Percentiles rank a stretch among this genome's conserved stretches.
Evolutionary conservation across 306 rosid genomes (phyloP).

Genomic region (Vigna nakashimae): DNA sequence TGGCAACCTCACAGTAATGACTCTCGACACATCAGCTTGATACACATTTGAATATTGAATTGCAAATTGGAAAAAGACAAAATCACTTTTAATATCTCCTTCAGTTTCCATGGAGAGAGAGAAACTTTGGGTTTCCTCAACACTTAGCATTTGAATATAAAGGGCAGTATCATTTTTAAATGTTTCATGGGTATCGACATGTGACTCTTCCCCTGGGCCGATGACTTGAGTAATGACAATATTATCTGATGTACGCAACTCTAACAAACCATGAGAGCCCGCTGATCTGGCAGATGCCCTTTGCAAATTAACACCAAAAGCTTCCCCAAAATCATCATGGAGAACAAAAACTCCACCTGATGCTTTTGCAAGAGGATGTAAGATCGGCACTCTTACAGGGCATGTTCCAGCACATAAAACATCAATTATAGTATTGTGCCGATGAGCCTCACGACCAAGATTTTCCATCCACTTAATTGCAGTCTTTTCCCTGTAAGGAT

Average conservation of each 20-base stretch:
- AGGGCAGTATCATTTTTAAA: slow-evolving; percentile 74
- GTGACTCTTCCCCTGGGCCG: slow-evolving; percentile 97
- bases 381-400: slow-evolving; percentile 92
- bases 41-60: slow-evolving; percentile 54
- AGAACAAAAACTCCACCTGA: slow-evolving; percentile 96
- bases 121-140: slow-evolving; percentile 92
- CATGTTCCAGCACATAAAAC: slow-evolving; percentile 98
- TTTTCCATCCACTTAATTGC: slow-evolving; percentile 94
- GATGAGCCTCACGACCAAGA: slow-evolving; percentile 86
- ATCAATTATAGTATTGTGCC: slow-evolving; percentile 79
- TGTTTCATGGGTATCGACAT: slow-evolving; percentile 77
- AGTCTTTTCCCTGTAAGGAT: slow-evolving; percentile 92
- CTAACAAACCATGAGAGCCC: slow-evolving; percentile 89
- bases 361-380: slow-evolving; percentile 96
- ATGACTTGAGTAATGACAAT: slow-evolving; percentile 83
- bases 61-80: slow-evolving; percentile 52
- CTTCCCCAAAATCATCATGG: slow-evolving; percentile 99
- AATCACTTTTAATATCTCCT: slow-evolving; percentile 63
- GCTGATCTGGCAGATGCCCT: slow-evolving; percentile 95
- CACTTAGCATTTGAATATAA: slow-evolving; percentile 85
- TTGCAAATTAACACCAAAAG: slow-evolving; percentile 98
- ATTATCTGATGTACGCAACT: slow-evolving; percentile 82
- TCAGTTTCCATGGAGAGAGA: slow-evolving; percentile 84
- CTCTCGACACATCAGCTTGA: slow-evolving; percentile 70
- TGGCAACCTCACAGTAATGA: slow-evolving; percentile 79